Base-by-base conservation (phyloP, 1,139 yeast species). In the Protomyces inundatus region DNA sequence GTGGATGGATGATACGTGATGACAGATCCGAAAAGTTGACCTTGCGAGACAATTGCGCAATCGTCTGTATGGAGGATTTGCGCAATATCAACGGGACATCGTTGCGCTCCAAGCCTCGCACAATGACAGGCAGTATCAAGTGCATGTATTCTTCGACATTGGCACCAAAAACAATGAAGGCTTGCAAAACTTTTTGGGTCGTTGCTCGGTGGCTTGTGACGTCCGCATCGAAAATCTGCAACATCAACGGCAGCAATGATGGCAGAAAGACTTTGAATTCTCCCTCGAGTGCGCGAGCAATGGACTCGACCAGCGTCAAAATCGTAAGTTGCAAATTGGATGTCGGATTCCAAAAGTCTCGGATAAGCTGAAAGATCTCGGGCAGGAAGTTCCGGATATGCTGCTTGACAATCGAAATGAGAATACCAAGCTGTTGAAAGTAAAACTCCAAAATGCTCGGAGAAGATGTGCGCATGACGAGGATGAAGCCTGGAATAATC, bases 71-170 rank as follows among this genome's bases (percentile, higher is more conserved):
- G 0, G 98, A 91, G 39, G 90, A 85, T 65, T 82, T 82, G 65
- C 91, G 79, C 55, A 91, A 79, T 33, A 54, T 34, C 30, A 76
- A 73, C 3, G 74, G 80, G 60, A 80, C 82, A 40, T 65, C 81
- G 4, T 89, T 86, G 66, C 78, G 82, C 72, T 93, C 97, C 72
- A 91, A 87, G 79, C 91, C 77, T 66, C 84, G 82, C 0, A 91
- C 95, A 48, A 91, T 81, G 60, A 88, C 87, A 0, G 98, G 98
- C 32, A 93, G 81, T 51, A 93, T 83, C 61, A 91, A 81, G 73
- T 90, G 97, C 7, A 87, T 84, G 71, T 88, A 90, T 67, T 95
- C 97, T 69, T 93, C 98, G 56, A 91, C 82, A 71, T 88, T 90
- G 37, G 87, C 80, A 0, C 97, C 97, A 75, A 93, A 90, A 0